Conservation (phyloP, 768 basidiomycete genomes). For the Lentinula lateritia region DNA sequence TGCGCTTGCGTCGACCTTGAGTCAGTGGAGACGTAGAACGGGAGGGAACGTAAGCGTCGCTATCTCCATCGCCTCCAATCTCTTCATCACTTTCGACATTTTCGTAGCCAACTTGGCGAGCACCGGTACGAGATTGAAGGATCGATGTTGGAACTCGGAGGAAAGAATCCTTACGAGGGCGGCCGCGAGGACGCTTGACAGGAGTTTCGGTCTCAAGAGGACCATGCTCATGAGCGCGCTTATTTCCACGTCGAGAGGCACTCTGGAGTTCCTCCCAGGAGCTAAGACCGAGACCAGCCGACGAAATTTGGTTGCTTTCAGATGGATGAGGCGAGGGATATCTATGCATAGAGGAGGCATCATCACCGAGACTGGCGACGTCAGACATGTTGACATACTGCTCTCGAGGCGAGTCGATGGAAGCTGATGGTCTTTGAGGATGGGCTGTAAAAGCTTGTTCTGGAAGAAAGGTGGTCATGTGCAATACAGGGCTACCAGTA, state of each 20-base stretch:
- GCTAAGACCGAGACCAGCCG: too few relatives aligned
- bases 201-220: background rate
- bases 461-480: background rate
- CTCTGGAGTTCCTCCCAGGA: too few relatives aligned
- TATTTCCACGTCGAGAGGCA: background rate
- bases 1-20: background rate
- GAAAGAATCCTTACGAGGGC: background rate
- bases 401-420: background rate
- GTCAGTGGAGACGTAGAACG: background rate
- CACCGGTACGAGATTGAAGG: background rate
- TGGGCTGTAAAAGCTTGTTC: background rate
- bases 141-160: background rate
- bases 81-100: background rate
- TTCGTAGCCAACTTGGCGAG: background rate
- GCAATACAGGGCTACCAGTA: background rate
- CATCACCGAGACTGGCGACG: background rate
- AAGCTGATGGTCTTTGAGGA: background rate
- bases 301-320: background rate
- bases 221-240: background rate
- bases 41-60: background rate
- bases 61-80: background rate
- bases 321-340: background rate
- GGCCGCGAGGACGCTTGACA: background rate
- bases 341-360: background rate
- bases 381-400: constrained; percentile 6